Percentiles rank a stretch among this genome's conserved stretches.
Conservation (phyloP, 176 grass and related monocot species). For the Cenchrus purpureus region DNA sequence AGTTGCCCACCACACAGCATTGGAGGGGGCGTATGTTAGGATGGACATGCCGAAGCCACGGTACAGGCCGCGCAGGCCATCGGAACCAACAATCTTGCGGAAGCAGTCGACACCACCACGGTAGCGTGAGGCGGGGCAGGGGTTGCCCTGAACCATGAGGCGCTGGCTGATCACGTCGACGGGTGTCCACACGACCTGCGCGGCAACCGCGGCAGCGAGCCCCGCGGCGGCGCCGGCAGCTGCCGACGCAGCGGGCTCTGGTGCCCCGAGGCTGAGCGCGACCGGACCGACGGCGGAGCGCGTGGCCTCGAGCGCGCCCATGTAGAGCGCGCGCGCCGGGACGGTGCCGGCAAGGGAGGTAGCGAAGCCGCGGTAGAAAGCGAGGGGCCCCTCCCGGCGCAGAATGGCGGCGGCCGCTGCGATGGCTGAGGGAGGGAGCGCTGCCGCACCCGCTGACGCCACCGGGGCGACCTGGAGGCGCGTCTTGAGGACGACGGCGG, state of each 20-base stretch:
- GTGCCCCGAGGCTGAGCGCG: slow-evolving; percentile 43
- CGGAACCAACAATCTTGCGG: slow-evolving; percentile 62
- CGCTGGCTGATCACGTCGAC: slow-evolving; percentile 80
- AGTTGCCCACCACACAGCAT: slow-evolving; percentile 83
- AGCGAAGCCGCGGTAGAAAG: slow-evolving; percentile 81
- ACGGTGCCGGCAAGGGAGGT: slow-evolving; percentile 76
- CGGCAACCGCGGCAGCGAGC: slow-evolving; percentile 53
- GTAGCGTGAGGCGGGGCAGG: slow-evolving; percentile 53
- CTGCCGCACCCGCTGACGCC: background rate
- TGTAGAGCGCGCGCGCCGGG: slow-evolving; percentile 81
- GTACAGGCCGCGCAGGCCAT: slow-evolving; percentile 71
- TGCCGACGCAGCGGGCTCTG: slow-evolving; percentile 52
- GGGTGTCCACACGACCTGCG: slow-evolving; percentile 83
- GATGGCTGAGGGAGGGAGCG: slow-evolving; percentile 45
- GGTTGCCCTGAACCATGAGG: slow-evolving; percentile 79
- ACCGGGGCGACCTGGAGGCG: slow-evolving; percentile 64
- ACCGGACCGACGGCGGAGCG: slow-evolving; percentile 50
- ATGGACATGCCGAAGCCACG: slow-evolving; percentile 85
- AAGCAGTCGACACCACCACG: slow-evolving; percentile 66
- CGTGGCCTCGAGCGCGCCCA: slow-evolving; percentile 75
- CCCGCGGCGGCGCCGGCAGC: slow-evolving; percentile 49
- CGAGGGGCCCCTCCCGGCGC: slow-evolving; percentile 58
- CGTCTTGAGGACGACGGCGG: slow-evolving; percentile 78
- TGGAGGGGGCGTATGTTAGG: slow-evolving; percentile 81
- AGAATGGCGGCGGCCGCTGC: slow-evolving; percentile 56